Conservation (phyloP, 169 alveolate genomes). For the Plasmodium fragile region DNA sequence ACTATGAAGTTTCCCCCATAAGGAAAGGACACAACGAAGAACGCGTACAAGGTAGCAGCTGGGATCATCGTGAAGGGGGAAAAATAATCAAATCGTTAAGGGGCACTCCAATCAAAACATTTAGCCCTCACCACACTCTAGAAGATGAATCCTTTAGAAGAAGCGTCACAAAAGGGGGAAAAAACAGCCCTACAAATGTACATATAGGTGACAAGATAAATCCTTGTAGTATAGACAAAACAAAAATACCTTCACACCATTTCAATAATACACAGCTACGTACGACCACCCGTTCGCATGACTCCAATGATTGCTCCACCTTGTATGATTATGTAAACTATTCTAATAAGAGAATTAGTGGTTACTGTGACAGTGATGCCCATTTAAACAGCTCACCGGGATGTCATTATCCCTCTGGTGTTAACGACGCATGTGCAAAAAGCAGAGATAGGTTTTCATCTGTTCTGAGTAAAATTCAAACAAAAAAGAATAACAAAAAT, state of each 20-base stretch:
- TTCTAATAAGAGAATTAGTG: conserved; percentile 9
- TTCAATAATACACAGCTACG: conserved; percentile 42
- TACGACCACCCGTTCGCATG: conserved; percentile 26
- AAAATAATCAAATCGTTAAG: not conserved
- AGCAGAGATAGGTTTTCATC: not conserved
- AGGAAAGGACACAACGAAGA: not conserved
- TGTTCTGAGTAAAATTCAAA: not conserved
- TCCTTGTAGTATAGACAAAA: not conserved
- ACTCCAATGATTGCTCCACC: conserved; percentile 39
- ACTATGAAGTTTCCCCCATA: not conserved
- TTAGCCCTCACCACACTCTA: not conserved
- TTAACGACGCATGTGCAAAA: not conserved
- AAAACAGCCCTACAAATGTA: not conserved
- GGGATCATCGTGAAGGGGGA: not conserved
- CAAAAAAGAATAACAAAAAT: not conserved
- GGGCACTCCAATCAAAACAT: not conserved
- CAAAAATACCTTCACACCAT: conserved; percentile 15
- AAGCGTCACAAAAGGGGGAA: not conserved
- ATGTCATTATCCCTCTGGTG: not conserved
- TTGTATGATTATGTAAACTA: conserved; percentile 32
- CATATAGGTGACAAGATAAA: not conserved
- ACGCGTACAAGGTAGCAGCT: not conserved
- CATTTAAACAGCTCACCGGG: conserved; percentile 5
- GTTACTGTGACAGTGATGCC: not conserved
- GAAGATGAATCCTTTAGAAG: not conserved